phyloP scores from a whole-genome alignment of 2,329 filamentous ascomycete genomes.

The Penicillium sp. region DNA sequence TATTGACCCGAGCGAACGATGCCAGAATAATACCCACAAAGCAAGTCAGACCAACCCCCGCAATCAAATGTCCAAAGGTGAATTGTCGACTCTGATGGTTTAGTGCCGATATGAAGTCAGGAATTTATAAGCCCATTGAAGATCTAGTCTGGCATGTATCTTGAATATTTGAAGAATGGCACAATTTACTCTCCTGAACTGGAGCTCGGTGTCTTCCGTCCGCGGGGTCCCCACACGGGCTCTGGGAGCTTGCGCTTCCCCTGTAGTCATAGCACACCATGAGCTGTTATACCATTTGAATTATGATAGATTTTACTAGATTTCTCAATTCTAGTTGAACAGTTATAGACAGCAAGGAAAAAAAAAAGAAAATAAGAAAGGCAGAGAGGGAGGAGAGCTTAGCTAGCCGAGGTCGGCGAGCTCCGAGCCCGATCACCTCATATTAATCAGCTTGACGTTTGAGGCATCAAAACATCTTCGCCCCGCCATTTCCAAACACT shows the following conservation, averaged over 20 bases:
- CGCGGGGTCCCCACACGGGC: not conserved
- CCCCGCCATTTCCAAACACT: not conserved
- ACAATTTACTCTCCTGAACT: not conserved
- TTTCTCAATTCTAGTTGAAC: not conserved
- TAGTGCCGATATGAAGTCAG: not conserved
- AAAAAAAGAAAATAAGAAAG: not conserved
- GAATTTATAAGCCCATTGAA: not conserved
- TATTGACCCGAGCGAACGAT: too few relatives aligned
- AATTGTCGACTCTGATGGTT: not conserved
- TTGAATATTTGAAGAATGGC: not conserved
- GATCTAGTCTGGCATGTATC: not conserved
- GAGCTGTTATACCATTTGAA: not conserved
- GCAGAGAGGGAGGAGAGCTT: not conserved
- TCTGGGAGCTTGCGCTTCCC: not conserved
- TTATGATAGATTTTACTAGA: not conserved
- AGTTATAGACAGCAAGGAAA: not conserved
- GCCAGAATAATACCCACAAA: too few relatives aligned
- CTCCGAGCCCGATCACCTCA: constrained; percentile 7
- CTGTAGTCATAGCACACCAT: not conserved
- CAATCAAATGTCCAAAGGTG: not conserved
- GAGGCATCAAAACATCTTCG: not conserved
- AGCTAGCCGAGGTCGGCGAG: not conserved
- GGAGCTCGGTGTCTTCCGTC: not conserved
- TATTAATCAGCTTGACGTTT: constrained; percentile 5
- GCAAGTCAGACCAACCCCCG: too few relatives aligned